Conservation (phyloP, 78 protist species). For the Dictyostelium purpureum region DNA sequence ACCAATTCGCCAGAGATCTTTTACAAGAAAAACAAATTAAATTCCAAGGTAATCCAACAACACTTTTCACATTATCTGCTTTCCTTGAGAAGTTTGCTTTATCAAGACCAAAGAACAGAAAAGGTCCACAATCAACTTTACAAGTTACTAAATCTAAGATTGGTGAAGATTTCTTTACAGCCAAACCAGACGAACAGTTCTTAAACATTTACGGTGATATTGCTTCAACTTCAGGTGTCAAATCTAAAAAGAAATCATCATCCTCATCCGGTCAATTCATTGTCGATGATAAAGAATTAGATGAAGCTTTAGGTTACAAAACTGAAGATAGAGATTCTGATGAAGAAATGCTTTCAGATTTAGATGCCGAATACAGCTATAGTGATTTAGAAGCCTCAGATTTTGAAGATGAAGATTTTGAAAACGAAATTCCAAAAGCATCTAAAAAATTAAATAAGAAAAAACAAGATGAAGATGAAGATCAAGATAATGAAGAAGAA, state of each 20-base stretch:
- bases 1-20: conserved; percentile 23
- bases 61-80: conserved; percentile 53
- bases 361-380: conserved; percentile 56
- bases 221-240: background rate
- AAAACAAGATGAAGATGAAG: background rate
- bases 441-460: background rate
- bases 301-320: conserved; percentile 10
- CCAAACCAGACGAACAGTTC: conserved; percentile 34
- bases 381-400: conserved; percentile 45
- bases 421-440: background rate
- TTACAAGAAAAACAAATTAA: conserved; percentile 11
- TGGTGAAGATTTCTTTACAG: background rate
- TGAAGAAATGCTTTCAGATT: background rate
- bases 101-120: conserved; percentile 51
- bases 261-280: background rate
- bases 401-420: conserved; percentile 61
- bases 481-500: conserved; percentile 1
- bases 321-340: background rate
- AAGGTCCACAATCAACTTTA: background rate
- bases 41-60: conserved; percentile 79
- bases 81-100: conserved; percentile 72
- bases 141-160: conserved; percentile 30
- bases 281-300: conserved; percentile 33
- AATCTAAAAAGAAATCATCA: background rate
- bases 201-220: background rate